Evolutionary conservation across 257 asterid genomes (phyloP), one percentile per base, ranked within the genome.

Genomic region (Mitragyna speciosa): DNA sequence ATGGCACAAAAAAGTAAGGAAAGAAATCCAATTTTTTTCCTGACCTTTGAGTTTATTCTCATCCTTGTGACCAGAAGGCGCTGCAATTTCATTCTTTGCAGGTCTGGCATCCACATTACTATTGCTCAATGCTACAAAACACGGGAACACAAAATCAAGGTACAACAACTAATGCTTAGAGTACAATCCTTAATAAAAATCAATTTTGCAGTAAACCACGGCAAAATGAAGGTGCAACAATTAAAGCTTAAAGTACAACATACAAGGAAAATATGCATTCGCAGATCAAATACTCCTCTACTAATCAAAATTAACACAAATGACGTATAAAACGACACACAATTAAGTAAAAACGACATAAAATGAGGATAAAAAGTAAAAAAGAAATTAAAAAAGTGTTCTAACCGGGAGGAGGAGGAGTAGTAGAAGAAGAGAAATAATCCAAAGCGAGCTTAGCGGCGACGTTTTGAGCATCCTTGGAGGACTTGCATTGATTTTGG

Each of bases 391-490:
- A 4, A n/a, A 73, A 63, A 74, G 20, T n/a, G n/a, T 36, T 11
- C 79, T 47, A 43, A 80, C 78, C 70, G 4, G 75, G 70, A 79
- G 36, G 52, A 47, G 74, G 69, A 54, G 31, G 17, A 56, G 16
- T 45, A 14, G 61, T 59, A 5, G n/a, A 68, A 6, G 43, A n/a
- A n/a, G 59, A 69, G 59, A 88, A 75, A 70, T 80, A 78, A 0
- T 90, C 86, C 56, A 73, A 87, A 2, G 97, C 96, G 0, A 85
- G 48, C 30, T 71, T 79, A 10, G 98, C 96, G 7, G 87, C 98
- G 0, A 84, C 67, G 70, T 93, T 92, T 41, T 93, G 96, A 0
- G 98, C 89, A 0, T 87, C 93, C 75, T 92, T 93, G 0, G 90
- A 79, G 6, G 96, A 88, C 17, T 76, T 81, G 80, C 89, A 90